Evolutionary conservation across 2,329 filamentous ascomycete genomes (phyloP).

Genomic region (Alternaria sp.): DNA sequence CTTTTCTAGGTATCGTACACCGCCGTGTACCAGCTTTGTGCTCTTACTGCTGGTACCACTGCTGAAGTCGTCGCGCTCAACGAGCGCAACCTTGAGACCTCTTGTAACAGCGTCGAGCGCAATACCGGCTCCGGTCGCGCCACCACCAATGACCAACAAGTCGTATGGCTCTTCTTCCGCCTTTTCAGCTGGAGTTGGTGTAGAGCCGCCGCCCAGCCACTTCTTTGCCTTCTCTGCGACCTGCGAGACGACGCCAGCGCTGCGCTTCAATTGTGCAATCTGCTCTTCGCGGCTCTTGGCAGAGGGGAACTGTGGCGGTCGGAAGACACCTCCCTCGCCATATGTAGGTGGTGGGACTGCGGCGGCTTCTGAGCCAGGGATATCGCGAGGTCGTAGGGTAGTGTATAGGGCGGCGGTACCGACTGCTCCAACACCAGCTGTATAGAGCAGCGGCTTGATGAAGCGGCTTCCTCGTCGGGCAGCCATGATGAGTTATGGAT

Average conservation of each 20-base stretch:
- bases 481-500: constrained; percentile 38
- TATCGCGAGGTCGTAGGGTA: constrained; percentile 73
- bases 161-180: constrained; percentile 70
- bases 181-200: constrained; percentile 31
- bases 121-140: constrained; percentile 81
- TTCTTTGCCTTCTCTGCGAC: constrained; percentile 52
- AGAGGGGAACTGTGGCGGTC: constrained; percentile 70
- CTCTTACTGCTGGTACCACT: constrained; percentile 85
- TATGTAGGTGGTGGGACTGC: constrained; percentile 75
- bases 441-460: constrained; percentile 67
- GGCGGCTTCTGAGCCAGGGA: constrained; percentile 73
- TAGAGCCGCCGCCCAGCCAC: constrained; percentile 47
- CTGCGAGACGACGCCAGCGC: constrained; percentile 53
- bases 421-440: constrained; percentile 62
- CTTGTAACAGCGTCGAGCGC: constrained; percentile 82
- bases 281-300: constrained; percentile 70
- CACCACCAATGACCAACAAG: constrained; percentile 79
- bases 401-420: constrained; percentile 67
- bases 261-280: constrained; percentile 66
- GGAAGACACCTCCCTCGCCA: constrained; percentile 72
- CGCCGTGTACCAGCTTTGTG: constrained; percentile 86
- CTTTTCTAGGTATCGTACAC: constrained; percentile 86
- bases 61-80: constrained; percentile 85
- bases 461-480: constrained; percentile 55
- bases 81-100: constrained; percentile 79